Evolutionary conservation across 176 grass and related monocot species (phyloP), one percentile per base, ranked within the genome.

Genomic region (Cenchrus purpureus): DNA sequence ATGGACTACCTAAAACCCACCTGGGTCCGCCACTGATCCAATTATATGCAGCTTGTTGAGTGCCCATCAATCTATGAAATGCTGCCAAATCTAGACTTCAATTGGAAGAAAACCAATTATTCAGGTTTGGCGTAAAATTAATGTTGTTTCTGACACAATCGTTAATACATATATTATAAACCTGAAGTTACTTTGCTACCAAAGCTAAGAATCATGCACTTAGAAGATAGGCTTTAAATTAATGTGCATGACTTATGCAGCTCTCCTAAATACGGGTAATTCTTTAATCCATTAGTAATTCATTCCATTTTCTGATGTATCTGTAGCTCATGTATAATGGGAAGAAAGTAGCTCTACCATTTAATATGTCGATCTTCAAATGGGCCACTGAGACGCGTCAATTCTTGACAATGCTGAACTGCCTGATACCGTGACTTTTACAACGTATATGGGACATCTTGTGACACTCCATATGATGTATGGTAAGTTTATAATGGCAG

Each of bases 301-400:
- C 50, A 25, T 81, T 73, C 22, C 59, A 46, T 83, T 81, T 2
- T 74, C 61, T 70, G 34, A 31, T 84, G 13, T 71, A n/a, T 79
- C 20, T 85, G 40, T 80, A 98, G 96, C 83, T 98, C 83, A 85
- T 76, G 2, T 98, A 95, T 83, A 93, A 95, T 3, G 96, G 96
- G 64, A 92, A 98, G 65, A 90, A 84, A 8, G 46, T 98, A 87
- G 58, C 93, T 66, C 16, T 98, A 17, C 91, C 96, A 78, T 98
- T 98, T 83, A 95, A 95, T 88, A 73, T 85, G 76, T 91, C 89
- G 57, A 80, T 98, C 75, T 81, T 90, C 79, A 84, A 95, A 72
- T 95, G 96, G 93, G 89, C 91, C 56, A 83, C 80, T 40, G 81
- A 88, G 72, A 98, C 96, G 42, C 93, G 91, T 12, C 73, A 81